These are phyloP conservation scores for Wallacemonas sp. DNA, from an alignment of 208 protist genomes.

Conservation along the genomic window DNA sequence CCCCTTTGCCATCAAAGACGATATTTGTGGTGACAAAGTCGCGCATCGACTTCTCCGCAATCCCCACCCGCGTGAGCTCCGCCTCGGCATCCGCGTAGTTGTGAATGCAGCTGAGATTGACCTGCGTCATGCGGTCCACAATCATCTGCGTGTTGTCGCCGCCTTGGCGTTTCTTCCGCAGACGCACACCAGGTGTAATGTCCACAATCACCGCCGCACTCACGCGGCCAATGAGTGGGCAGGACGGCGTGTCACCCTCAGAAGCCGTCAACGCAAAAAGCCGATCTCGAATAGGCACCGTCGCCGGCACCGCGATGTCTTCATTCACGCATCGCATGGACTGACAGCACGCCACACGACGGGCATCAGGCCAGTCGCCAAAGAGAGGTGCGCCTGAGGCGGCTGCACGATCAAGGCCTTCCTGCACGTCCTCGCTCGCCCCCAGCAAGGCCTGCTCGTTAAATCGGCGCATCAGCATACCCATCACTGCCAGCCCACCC, in stretches of 20 bases:
- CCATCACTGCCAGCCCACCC: constrained; percentile 80
- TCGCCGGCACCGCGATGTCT: constrained; percentile 41
- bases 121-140: constrained; percentile 57
- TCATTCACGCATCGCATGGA: constrained; percentile 69
- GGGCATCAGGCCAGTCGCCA: constrained; percentile 18
- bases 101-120: constrained; percentile 48
- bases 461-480: constrained; percentile 64
- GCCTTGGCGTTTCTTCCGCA: constrained; percentile 5
- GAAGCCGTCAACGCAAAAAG: constrained; percentile 53
- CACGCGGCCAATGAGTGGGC: constrained; percentile 36
- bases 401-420: constrained; percentile 14
- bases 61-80: constrained; percentile 60
- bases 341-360: constrained; percentile 20
- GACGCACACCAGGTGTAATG: constrained; percentile 49
- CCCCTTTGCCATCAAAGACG: constrained; percentile 23
- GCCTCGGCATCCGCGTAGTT: constrained; percentile 43
- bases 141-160: constrained; percentile 23
- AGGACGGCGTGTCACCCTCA: not conserved
- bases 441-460: constrained; percentile 63
- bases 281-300: constrained; percentile 39
- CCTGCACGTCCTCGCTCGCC: not conserved
- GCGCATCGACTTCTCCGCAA: constrained; percentile 62
- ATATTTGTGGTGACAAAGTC: constrained; percentile 84
- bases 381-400: constrained; percentile 14
- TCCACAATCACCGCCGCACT: constrained; percentile 79